These are phyloP conservation scores for Tuber calosporum DNA, from an alignment of 495 filamentous ascomycete species.

Conservation along the genomic window DNA sequence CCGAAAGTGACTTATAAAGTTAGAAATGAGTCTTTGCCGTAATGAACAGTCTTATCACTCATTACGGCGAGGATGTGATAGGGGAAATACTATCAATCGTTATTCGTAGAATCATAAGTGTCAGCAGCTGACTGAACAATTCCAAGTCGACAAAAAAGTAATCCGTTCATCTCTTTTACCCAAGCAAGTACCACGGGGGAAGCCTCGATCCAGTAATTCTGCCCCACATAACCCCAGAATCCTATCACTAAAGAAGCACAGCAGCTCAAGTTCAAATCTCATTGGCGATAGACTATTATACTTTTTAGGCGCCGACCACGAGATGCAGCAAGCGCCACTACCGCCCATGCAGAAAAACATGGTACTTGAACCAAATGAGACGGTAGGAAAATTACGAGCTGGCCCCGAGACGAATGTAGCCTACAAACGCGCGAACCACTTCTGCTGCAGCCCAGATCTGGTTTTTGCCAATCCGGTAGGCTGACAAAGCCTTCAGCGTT, in stretches of 20 bases:
- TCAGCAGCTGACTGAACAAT: neutral
- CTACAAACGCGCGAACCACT: neutral
- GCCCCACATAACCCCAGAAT: neutral
- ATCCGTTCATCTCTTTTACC: neutral
- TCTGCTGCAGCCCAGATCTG: neutral
- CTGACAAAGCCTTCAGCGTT: neutral
- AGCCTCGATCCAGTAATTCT: neutral
- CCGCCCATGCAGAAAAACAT: neutral
- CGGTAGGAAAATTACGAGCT: neutral
- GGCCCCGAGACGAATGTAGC: neutral
- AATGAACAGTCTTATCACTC: neutral
- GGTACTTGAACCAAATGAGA: neutral
- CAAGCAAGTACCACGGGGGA: neutral
- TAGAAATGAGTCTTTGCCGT: constrained; percentile 35
- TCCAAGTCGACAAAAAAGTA: neutral
- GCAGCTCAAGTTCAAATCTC: neutral
- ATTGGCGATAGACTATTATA: neutral
- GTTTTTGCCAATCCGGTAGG: neutral
- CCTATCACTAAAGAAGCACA: neutral
- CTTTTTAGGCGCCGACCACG: neutral
- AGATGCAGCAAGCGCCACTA: neutral
- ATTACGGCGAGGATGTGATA: neutral
- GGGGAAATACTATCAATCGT: neutral
- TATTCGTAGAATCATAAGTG: neutral
- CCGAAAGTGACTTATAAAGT: constrained; percentile 45